Percentiles rank a stretch among this genome's conserved stretches.
Evolutionary conservation across 768 basidiomycete genomes (phyloP).

Genomic region (Leccinellum luteum): DNA sequence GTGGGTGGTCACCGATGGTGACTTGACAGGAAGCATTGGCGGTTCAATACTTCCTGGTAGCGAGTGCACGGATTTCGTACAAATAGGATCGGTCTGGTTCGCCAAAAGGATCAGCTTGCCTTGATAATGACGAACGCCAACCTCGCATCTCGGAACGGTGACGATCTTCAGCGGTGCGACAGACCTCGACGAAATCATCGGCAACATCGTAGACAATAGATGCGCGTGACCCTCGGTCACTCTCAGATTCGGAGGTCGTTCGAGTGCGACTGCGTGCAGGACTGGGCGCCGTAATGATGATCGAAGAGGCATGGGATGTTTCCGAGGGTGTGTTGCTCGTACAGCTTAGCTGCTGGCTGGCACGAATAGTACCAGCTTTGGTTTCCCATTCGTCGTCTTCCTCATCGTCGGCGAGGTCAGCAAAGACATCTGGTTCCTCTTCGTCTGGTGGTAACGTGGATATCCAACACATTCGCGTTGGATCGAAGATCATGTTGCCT

Average conservation of each 20-base stretch:
- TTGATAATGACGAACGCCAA: conserved; percentile 47
- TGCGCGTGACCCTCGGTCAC: conserved; percentile 71
- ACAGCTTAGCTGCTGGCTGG: conserved; percentile 45
- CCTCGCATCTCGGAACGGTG: conserved; percentile 84
- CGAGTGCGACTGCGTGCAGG: conserved; percentile 62
- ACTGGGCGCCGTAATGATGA: conserved; percentile 47
- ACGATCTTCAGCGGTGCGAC: conserved; percentile 74
- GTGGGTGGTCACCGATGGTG: conserved; percentile 1
- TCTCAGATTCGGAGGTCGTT: conserved; percentile 71
- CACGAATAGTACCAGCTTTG: conserved; percentile 79
- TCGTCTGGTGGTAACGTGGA: conserved; percentile 82
- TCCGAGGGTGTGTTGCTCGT: conserved; percentile 26
- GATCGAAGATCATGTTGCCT: conserved; percentile 98
- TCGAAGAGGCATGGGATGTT: conserved; percentile 22
- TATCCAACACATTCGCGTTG: conserved; percentile 92
- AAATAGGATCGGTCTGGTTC: conserved; percentile 63
- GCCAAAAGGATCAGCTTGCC: conserved; percentile 20
- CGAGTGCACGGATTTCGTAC: conserved; percentile 81
- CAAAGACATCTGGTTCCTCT: conserved; percentile 95
- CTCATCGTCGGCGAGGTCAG: conserved; percentile 88
- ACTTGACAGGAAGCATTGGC: not conserved
- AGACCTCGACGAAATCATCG: conserved; percentile 68
- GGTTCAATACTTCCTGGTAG: conserved; percentile 75
- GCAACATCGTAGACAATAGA: conserved; percentile 78
- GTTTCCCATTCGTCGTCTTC: conserved; percentile 69